Conservation (phyloP, 257 asterid species). For the Nicotiana sylvestris region DNA sequence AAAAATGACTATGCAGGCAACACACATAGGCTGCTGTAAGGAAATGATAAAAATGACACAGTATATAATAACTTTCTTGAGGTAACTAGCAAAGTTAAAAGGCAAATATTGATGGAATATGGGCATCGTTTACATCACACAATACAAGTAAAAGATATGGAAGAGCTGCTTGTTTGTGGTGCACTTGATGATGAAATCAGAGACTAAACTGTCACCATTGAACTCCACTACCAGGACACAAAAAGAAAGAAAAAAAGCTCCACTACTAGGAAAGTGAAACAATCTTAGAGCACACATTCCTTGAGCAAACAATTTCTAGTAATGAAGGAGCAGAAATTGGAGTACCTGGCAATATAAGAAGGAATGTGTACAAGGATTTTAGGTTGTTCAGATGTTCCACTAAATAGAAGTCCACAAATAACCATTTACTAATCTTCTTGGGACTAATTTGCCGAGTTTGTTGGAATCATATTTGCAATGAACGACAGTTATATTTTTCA, state of each 20-base stretch:
- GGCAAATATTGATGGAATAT: neutral
- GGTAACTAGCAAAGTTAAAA: neutral
- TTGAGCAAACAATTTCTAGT: neutral
- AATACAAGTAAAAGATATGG: neutral
- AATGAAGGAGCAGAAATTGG: neutral
- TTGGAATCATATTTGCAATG: neutral
- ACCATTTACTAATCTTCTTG: neutral
- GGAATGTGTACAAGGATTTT: neutral
- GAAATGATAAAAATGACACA: neutral
- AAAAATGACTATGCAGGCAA: neutral
- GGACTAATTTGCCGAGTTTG: neutral
- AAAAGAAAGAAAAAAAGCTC: neutral
- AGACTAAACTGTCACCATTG: neutral
- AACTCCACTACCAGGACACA: neutral
- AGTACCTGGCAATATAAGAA: neutral
- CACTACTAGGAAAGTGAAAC: neutral
- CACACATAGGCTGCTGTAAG: neutral
- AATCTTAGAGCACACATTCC: neutral
- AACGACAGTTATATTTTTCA: neutral
- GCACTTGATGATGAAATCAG: neutral
- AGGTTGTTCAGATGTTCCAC: neutral
- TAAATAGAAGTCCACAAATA: neutral
- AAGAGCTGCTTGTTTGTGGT: neutral
- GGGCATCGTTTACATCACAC: neutral
- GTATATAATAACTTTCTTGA: neutral